phyloP scores from a whole-genome alignment of 768 basidiomycete species.

The Russula sp. region DNA sequence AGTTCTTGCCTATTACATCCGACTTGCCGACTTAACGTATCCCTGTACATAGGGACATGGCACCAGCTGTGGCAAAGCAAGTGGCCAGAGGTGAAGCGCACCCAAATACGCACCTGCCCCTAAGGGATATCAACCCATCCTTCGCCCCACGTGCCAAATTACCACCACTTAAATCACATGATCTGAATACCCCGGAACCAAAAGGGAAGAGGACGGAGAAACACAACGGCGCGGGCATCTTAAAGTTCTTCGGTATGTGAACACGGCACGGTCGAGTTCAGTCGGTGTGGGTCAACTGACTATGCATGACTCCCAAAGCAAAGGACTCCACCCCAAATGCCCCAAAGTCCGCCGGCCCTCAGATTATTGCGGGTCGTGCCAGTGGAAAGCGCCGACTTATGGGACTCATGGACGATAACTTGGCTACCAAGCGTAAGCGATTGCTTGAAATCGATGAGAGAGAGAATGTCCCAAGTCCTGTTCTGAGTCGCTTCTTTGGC shows the following conservation, averaged over 20 bases:
- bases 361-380: slow-evolving; percentile 41
- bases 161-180: slow-evolving; percentile 28
- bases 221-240: slow-evolving; percentile 37
- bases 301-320: slow-evolving; percentile 15
- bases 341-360: slow-evolving; percentile 11
- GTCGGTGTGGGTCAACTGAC: neutral
- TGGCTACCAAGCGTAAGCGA: slow-evolving; percentile 46
- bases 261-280: neutral
- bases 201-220: slow-evolving; percentile 32
- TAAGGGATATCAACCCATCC: slow-evolving; percentile 72
- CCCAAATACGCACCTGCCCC: slow-evolving; percentile 60
- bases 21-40: slow-evolving; percentile 1
- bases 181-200: slow-evolving; percentile 18
- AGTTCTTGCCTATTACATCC: slow-evolving; percentile 24
- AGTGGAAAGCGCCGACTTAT: slow-evolving; percentile 74
- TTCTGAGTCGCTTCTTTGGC: slow-evolving; percentile 25
- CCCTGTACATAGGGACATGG: slow-evolving; percentile 48
- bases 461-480: slow-evolving; percentile 35
- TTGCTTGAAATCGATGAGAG: slow-evolving; percentile 31
- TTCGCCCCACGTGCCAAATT: slow-evolving; percentile 52
- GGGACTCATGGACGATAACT: slow-evolving; percentile 64
- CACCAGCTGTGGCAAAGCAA: slow-evolving; percentile 53
- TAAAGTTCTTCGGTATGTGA: slow-evolving; percentile 59
- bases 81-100: slow-evolving; percentile 66
- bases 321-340: slow-evolving; percentile 12